These are phyloP conservation scores for Ustilago esculenta DNA, from an alignment of 1,284 basidiomycete species.

Conservation along the genomic window DNA sequence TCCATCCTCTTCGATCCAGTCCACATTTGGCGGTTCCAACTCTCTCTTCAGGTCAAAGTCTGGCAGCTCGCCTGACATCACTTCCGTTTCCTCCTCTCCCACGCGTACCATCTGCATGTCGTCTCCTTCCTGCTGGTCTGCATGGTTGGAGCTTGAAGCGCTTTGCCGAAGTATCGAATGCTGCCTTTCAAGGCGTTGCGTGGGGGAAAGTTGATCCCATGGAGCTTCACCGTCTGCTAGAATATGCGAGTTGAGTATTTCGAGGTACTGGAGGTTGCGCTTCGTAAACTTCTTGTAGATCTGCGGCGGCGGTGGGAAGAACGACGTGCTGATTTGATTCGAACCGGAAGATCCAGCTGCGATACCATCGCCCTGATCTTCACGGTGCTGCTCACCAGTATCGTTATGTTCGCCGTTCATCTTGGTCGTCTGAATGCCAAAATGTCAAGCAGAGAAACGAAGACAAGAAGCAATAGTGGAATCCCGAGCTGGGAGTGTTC, in stretches of 20 bases:
- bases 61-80: constrained; percentile 14
- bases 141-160: neutral
- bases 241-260: constrained; percentile 31
- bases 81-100: neutral
- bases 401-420: constrained; percentile 32
- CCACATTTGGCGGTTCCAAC: constrained; percentile 52
- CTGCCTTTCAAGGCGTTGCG: constrained; percentile 31
- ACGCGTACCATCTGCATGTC: constrained; percentile 13
- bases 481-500: no score
- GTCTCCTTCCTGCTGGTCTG: neutral
- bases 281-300: constrained; percentile 54
- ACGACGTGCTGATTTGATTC: constrained; percentile 52
- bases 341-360: constrained; percentile 23
- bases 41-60: constrained; percentile 51
- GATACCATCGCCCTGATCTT: neutral
- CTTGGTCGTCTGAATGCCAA: neutral
- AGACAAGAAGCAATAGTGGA: no score
- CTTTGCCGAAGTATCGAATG: constrained; percentile 17
- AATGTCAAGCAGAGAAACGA: no score
- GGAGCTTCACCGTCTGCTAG: constrained; percentile 15
- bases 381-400: constrained; percentile 1
- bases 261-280: constrained; percentile 45
- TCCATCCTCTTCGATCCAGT: constrained; percentile 65
- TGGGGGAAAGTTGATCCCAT: constrained; percentile 24
- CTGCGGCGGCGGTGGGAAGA: constrained; percentile 59